Evolutionary conservation across 495 filamentous ascomycete genomes (phyloP).

Genomic region (Talaromyces liani): DNA sequence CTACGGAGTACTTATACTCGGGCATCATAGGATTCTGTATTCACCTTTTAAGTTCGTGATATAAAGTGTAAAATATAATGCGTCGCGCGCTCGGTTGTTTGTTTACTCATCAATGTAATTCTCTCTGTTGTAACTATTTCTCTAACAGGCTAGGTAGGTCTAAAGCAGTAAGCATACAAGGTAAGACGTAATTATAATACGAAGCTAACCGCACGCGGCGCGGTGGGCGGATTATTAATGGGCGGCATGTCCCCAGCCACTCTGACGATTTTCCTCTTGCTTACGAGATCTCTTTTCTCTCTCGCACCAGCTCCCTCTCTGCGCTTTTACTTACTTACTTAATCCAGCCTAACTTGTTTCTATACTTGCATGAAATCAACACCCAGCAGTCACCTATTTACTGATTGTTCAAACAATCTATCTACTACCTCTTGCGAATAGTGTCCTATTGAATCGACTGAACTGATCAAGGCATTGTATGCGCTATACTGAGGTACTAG

Average conservation of each 20-base stretch:
- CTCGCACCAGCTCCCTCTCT: neutral
- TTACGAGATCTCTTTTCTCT: conserved; percentile 24
- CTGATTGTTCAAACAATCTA: neutral
- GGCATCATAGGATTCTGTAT: too few species aligned
- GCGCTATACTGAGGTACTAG: neutral
- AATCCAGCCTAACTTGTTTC: conserved; percentile 2
- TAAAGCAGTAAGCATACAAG: neutral
- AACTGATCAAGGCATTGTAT: neutral
- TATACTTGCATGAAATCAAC: conserved; percentile 6
- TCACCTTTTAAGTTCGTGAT: neutral
- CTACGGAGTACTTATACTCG: too few species aligned
- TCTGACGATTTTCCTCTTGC: conserved; percentile 11
- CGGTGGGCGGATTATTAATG: conserved; percentile 3
- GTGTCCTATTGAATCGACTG: neutral
- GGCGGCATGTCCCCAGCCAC: conserved; percentile 9
- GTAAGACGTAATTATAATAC: neutral
- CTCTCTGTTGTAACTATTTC: neutral
- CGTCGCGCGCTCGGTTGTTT: neutral
- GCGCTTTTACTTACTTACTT: neutral
- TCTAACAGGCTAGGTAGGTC: neutral
- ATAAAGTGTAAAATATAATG: neutral
- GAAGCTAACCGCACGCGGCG: neutral
- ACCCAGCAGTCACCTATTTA: neutral
- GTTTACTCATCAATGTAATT: neutral
- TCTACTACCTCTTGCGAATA: neutral